Evolutionary conservation across 352 stramenopile genomes (phyloP), one percentile per base, ranked within the genome.

Genomic region (Globisporangium megalacanthum): DNA sequence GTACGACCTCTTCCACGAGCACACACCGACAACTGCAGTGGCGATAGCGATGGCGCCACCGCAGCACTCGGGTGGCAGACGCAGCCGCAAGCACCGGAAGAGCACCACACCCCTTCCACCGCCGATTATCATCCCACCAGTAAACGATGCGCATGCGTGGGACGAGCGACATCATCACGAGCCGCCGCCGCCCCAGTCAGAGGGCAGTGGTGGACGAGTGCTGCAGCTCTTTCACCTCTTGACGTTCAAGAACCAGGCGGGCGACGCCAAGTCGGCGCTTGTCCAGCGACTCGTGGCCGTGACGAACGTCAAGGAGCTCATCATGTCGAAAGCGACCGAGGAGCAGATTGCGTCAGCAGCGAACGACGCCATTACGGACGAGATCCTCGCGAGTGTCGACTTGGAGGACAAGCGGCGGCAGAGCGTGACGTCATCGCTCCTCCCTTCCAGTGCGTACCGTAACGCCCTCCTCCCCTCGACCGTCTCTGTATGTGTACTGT

Each of bases 361-460:
- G 15, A 87, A 88, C 60, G 80, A 88, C 53, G 80, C 78, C 8
- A 86, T 90, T 56, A 81, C 76, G 29, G 73, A 90, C 57, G 79
- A 90, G 61, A 86, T 88, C 46, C 19, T 88, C 20, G 80, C 70
- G 44, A 83, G 73, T 3, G 76, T 90, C 35, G 75, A 88, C 56
- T 49, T 70, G 50, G 78, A 89, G 49, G 74, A 90, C 52, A 59
- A 68, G 37, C 73, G 70, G 2, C 59, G 73, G 15, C 73, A 66
- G 19, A 73, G 65, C 29, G 55, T 77, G 45, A 61, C 68, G 13
- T 58, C 48, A 2, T 44, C 57, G 6, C 35, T 49, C 4, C 47
- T 19, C 35, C 61, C 25, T 1, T n/a, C 54, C 19, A 52, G 59
- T 60, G 44, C 33, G 57, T 49, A 8, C 7, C 19, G 11, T 25